A percentile compares a stretch with the other conserved stretches of the same genome.
Evolutionary conservation across 2,329 filamentous ascomycete species (phyloP).

Genomic region (Clonostachys rhizophaga): DNA sequence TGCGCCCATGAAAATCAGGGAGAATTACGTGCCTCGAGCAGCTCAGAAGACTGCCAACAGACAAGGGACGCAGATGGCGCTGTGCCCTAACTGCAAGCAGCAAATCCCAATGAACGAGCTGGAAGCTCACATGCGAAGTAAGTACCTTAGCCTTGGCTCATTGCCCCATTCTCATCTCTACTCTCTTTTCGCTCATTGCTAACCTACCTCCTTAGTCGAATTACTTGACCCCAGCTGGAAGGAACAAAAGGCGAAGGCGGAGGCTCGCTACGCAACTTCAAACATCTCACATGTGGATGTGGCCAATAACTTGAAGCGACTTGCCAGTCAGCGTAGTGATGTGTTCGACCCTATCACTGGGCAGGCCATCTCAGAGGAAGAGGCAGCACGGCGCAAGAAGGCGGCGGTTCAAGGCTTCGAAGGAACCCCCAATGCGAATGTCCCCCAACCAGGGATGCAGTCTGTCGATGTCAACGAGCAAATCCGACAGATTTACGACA

Average conservation of each 20-base stretch:
- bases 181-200: conserved; percentile 13
- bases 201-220: conserved; percentile 60
- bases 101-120: conserved; percentile 83
- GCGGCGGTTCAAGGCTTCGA: conserved; percentile 63
- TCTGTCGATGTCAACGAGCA: conserved; percentile 81
- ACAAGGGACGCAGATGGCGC: conserved; percentile 58
- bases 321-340: conserved; percentile 83
- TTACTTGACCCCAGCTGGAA: conserved; percentile 93
- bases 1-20: conserved; percentile 81
- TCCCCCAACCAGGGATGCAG: conserved; percentile 43
- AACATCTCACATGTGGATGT: conserved; percentile 85
- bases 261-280: conserved; percentile 77
- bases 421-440: conserved; percentile 22
- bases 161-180: not conserved
- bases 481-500: conserved; percentile 61
- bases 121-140: conserved; percentile 87
- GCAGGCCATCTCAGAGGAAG: conserved; percentile 66
- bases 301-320: conserved; percentile 90
- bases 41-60: conserved; percentile 67
- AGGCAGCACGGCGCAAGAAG: conserved; percentile 70
- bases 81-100: conserved; percentile 93
- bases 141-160: conserved; percentile 17
- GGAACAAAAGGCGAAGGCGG: conserved; percentile 86
- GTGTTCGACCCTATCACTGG: conserved; percentile 76
- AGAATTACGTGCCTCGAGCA: conserved; percentile 86